Percentiles rank a stretch among this genome's conserved stretches.
phyloP scores from a whole-genome alignment of 2,329 filamentous ascomycete genomes.

The Verticillium albo-atrum region DNA sequence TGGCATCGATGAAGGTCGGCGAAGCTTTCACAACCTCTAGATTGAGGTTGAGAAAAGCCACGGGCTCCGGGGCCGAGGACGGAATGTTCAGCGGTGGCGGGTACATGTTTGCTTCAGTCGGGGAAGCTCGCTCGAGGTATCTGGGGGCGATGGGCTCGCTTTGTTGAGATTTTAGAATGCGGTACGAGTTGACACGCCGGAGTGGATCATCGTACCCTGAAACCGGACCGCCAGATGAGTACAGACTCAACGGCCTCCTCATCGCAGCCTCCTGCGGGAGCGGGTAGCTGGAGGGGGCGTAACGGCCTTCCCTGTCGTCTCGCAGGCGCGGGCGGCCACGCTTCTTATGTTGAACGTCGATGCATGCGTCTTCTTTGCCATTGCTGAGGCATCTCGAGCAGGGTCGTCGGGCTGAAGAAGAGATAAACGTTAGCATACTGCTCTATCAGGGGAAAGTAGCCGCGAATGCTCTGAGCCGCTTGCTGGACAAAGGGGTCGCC shows the following conservation, averaged over 20 bases:
- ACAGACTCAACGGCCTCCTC: slow-evolving; percentile 48
- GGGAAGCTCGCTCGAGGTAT: slow-evolving; percentile 46
- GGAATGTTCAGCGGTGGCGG: slow-evolving; percentile 36
- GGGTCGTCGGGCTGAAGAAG: slow-evolving; percentile 60
- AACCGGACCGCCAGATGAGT: slow-evolving; percentile 39
- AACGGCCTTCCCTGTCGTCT: slow-evolving; percentile 62
- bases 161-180: slow-evolving; percentile 50
- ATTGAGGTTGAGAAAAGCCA: slow-evolving; percentile 54
- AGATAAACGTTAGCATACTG: not conserved
- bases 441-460: not conserved
- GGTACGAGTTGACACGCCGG: slow-evolving; percentile 42
- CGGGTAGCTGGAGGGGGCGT: slow-evolving; percentile 45
- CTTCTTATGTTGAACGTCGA: slow-evolving; percentile 85
- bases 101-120: slow-evolving; percentile 45
- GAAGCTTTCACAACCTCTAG: slow-evolving; percentile 56
- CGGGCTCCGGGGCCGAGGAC: slow-evolving; percentile 41
- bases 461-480: not conserved
- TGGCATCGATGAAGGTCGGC: slow-evolving; percentile 47
- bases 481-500: not conserved
- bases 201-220: slow-evolving; percentile 42
- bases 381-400: slow-evolving; percentile 74
- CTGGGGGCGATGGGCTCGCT: slow-evolving; percentile 42
- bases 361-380: slow-evolving; percentile 74
- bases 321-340: slow-evolving; percentile 72
- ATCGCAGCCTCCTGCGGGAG: slow-evolving; percentile 38